These are phyloP conservation scores for Lactifluus volemus DNA, from an alignment of 768 basidiomycete genomes.

Conservation along the genomic window DNA sequence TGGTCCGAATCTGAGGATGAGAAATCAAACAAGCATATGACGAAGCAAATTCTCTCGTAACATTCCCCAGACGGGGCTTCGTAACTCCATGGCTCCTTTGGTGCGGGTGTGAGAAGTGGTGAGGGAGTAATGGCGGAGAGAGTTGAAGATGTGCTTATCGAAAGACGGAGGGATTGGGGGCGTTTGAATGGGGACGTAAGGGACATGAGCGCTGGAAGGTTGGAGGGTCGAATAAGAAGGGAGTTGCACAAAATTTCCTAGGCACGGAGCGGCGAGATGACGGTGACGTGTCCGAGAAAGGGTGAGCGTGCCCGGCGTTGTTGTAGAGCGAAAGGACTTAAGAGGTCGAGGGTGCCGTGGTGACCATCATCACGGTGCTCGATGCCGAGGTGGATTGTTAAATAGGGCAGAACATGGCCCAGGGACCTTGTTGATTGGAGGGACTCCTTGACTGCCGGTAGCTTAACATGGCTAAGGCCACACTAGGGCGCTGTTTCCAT, in stretches of 20 bases:
- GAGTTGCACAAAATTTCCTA: neutral
- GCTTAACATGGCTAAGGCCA: too few relatives aligned
- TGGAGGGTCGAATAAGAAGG: neutral
- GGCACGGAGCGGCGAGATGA: neutral
- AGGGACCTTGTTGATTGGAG: neutral
- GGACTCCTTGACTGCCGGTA: too few relatives aligned
- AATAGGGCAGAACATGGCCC: neutral
- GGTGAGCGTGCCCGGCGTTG: neutral
- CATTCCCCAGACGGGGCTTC: constrained; percentile 24
- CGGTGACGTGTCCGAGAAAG: neutral
- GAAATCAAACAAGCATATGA: constrained; percentile 63
- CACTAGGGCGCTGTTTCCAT: neutral
- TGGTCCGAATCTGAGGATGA: constrained; percentile 50
- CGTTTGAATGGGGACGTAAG: neutral
- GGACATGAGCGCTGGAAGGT: constrained; percentile 7
- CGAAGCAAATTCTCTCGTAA: constrained; percentile 38
- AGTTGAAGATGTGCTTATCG: constrained; percentile 1
- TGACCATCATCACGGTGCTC: constrained; percentile 6
- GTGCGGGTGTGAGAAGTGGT: neutral
- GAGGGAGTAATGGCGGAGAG: neutral
- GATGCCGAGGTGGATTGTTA: neutral
- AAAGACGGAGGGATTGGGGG: constrained; percentile 13
- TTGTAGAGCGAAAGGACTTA: neutral
- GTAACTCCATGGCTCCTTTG: constrained; percentile 12
- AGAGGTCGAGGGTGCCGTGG: neutral